Base-by-base conservation (phyloP, 257 asterid genomes). In the Nicotiana obtusifolia region DNA sequence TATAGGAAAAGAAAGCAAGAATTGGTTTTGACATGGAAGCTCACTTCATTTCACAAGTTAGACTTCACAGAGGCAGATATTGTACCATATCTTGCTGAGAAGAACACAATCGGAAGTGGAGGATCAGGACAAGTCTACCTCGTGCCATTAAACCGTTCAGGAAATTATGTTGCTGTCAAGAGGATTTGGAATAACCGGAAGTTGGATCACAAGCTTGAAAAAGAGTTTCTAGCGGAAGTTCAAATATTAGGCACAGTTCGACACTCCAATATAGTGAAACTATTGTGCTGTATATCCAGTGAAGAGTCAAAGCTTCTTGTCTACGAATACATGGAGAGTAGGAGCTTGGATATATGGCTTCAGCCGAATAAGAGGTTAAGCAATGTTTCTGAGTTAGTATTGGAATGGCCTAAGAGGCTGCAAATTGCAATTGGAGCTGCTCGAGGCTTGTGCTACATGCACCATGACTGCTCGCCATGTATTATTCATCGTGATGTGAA, bases 401-500 rank as follows among this genome's bases (percentile, higher is more conserved):
- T 86, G 30, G 89, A 84, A 10, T 86, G 87, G 87, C 84, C 86
- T 16, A 82, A 24, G 35, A 80, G 89, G 81, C n/a, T 86, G 82
- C 78, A 84, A 59, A 82, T 86, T n/a, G 89, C 89, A 4, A 75
- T 86, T 57, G 87, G 66, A 31, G 77, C 87, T 66, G 89, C 89
- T 35, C 78, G 66, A 11, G 87, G 89, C 10, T 53, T 86, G 9
- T 73, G 84, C 78, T 86, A 84, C 65, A 86, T 86, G 89, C 89
- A 86, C 64, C 84, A 86, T 16, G 83, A 86, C 52, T 78, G 82
- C 81, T 76, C 82, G 14, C 82, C 87, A 26, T 67, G 86, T 0
- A 80, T 90, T 57, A 82, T 90, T 44, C 94, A 90, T 57, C 86
- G 94, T 8, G 94, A 90, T 78, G 83, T 90, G 47, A 89, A 90